A percentile compares a stretch with the other conserved stretches of the same genome.
Evolutionary conservation across 2,329 filamentous ascomycete species (phyloP).

Genomic region (Dothistroma septosporum): DNA sequence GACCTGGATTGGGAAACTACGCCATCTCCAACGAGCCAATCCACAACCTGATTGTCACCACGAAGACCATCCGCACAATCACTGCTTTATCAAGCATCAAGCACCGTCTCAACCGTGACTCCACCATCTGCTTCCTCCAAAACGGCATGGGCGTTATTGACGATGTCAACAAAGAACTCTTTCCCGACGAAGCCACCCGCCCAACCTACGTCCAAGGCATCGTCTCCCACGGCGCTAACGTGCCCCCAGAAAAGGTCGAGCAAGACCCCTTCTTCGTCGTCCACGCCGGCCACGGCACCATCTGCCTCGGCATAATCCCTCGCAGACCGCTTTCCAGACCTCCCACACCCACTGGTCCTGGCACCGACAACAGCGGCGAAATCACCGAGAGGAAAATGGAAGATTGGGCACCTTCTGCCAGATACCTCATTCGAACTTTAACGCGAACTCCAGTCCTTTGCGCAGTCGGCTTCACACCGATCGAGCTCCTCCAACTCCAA

Average conservation of each 20-base stretch:
- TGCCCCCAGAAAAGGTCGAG: conserved; percentile 33
- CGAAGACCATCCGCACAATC: conserved; percentile 68
- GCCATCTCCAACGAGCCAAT: conserved; percentile 43
- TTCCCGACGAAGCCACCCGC: conserved; percentile 59
- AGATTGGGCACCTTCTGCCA: conserved; percentile 39
- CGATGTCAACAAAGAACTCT: conserved; percentile 65
- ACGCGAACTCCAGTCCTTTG: conserved; percentile 59
- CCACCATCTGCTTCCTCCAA: conserved; percentile 71
- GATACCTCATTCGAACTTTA: conserved; percentile 63
- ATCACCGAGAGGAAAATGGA: conserved; percentile 14
- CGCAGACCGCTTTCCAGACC: conserved; percentile 30
- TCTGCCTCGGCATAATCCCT: conserved; percentile 52
- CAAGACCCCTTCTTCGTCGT: conserved; percentile 49
- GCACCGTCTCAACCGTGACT: conserved; percentile 61
- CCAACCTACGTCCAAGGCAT: conserved; percentile 75
- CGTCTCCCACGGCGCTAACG: conserved; percentile 56
- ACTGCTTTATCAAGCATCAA: conserved; percentile 62
- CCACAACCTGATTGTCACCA: conserved; percentile 70
- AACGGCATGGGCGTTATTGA: conserved; percentile 84
- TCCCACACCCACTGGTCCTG: conserved; percentile 14
- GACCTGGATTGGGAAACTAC: conserved; percentile 1
- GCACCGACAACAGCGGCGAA: conserved; percentile 13
- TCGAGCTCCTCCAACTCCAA: conserved; percentile 66
- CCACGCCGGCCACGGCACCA: conserved; percentile 58
- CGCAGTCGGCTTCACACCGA: conserved; percentile 55